Evolutionary conservation across 352 stramenopile species (phyloP).

Genomic region (Pythium grandisporangium): DNA sequence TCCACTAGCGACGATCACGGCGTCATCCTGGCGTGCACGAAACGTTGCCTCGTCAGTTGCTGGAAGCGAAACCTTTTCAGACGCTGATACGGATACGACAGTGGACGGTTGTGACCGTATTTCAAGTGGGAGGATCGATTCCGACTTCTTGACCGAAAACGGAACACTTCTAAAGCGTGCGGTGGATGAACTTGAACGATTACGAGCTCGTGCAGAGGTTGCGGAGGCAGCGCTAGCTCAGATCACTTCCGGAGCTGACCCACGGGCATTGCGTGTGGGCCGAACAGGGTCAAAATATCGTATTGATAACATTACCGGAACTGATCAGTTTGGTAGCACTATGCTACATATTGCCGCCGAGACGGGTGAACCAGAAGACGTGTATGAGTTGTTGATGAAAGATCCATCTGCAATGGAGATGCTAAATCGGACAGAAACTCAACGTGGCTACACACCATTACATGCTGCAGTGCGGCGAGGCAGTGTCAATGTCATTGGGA

Average conservation of each 20-base stretch:
- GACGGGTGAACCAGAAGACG: conserved; percentile 28
- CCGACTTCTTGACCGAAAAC: too few species aligned
- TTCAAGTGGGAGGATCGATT: too few species aligned
- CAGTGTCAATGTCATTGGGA: conserved; percentile 49
- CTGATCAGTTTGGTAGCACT: conserved; percentile 51
- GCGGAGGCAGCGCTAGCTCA: conserved; percentile 45
- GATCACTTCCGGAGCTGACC: conserved; percentile 4
- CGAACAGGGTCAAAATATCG: not conserved
- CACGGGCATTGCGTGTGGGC: not conserved
- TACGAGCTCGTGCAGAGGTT: conserved; percentile 46
- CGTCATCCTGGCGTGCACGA: too few species aligned
- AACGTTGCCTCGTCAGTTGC: too few species aligned
- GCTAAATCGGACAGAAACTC: conserved; percentile 39
- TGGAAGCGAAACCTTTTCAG: too few species aligned
- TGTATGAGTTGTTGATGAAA: conserved; percentile 37
- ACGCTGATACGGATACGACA: too few species aligned
- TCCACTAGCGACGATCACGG: too few species aligned
- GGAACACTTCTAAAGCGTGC: conserved; percentile 20
- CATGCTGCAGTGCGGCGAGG: conserved; percentile 51
- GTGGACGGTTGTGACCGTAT: too few species aligned
- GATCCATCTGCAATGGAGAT: conserved; percentile 32
- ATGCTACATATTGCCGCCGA: conserved; percentile 38
- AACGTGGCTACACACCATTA: conserved; percentile 47
- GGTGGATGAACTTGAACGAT: conserved; percentile 37
- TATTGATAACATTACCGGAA: conserved; percentile 6